Evolutionary conservation across 1,284 basidiomycete genomes (phyloP).

Genomic region (Ganoderma meredithae): DNA sequence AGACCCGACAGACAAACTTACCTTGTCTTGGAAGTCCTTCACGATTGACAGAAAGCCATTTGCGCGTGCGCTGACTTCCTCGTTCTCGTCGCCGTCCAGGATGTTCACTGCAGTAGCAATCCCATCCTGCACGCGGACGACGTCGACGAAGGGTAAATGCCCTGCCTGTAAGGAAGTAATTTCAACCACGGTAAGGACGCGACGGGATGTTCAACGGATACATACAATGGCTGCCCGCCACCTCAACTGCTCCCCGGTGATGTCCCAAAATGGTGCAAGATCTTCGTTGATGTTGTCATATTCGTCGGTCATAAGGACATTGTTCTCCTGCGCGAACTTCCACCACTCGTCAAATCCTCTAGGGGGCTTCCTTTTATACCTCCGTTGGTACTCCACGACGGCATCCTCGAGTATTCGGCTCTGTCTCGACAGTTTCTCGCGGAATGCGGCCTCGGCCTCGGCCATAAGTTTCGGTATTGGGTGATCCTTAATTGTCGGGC

Average conservation of each 20-base stretch:
- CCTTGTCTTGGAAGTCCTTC: conserved; percentile 72
- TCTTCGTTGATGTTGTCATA: conserved; percentile 87
- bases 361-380: conserved; percentile 85
- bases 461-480: conserved; percentile 87
- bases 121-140: conserved; percentile 80
- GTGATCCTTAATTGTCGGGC: conserved; percentile 54
- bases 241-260: conserved; percentile 78
- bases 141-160: conserved; percentile 81
- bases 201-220: conserved; percentile 8
- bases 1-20: conserved; percentile 41
- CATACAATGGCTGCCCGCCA: conserved; percentile 73
- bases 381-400: conserved; percentile 77
- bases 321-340: conserved; percentile 76
- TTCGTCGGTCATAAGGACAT: conserved; percentile 88
- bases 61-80: conserved; percentile 80
- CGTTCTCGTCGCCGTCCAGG: conserved; percentile 64
- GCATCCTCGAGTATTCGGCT: conserved; percentile 80
- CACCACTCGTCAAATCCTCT: conserved; percentile 93
- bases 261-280: conserved; percentile 80
- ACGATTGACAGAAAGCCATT: conserved; percentile 80
- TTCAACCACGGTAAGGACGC: neutral
- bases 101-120: conserved; percentile 68
- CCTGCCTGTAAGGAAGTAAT: conserved; percentile 62
- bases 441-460: conserved; percentile 74
- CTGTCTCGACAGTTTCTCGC: conserved; percentile 72